phyloP scores from a whole-genome alignment of 1,284 basidiomycete genomes.

The Rhodotorula sp. region DNA sequence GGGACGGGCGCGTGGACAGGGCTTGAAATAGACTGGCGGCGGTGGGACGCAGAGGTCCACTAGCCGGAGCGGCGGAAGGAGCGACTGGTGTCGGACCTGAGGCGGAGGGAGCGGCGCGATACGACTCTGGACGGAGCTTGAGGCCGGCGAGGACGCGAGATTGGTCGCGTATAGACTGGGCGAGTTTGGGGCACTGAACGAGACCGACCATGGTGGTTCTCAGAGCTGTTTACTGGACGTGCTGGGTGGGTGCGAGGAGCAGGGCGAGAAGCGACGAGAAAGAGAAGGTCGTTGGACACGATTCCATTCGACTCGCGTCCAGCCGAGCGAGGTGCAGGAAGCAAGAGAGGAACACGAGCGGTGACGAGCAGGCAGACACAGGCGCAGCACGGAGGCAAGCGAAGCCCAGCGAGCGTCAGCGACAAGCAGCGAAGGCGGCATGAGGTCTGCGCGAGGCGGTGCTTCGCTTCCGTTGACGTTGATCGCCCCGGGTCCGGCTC shows the following conservation, averaged over 20 bases:
- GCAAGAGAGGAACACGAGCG: not conserved
- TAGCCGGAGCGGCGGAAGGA: not conserved
- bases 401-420: no score
- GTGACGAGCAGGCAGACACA: not conserved
- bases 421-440: no score
- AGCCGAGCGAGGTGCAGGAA: not conserved
- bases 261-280: not conserved
- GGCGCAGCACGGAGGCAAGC: not conserved
- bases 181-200: not conserved
- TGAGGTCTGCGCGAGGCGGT: no score
- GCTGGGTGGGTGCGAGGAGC: slow-evolving; percentile 1
- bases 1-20: not conserved
- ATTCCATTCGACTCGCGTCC: not conserved
- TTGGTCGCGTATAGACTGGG: not conserved
- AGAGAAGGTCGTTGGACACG: not conserved
- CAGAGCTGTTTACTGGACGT: not conserved
- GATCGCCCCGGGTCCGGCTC: no score
- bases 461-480: no score
- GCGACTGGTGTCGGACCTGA: no score
- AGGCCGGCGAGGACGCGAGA: slow-evolving; percentile 1
- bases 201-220: not conserved
- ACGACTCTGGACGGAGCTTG: not conserved
- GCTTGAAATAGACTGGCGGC: not conserved
- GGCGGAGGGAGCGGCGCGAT: not conserved
- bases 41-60: not conserved